Conservation (phyloP, 2,329 filamentous ascomycete species). For the Neofusicoccum cordaticola region DNA sequence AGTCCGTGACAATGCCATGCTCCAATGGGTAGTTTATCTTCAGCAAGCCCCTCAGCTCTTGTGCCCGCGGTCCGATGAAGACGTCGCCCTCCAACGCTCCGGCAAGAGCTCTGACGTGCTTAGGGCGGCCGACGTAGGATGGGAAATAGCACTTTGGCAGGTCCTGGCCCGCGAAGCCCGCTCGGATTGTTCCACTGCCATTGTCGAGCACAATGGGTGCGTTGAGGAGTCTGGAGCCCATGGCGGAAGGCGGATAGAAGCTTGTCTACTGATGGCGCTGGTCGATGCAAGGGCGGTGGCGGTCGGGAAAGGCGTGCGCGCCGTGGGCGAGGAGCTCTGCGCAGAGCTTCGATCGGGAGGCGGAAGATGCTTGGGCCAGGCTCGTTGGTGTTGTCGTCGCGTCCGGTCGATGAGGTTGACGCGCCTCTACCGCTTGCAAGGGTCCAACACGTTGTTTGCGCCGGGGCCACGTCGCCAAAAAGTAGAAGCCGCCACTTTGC, state of each 20-base stretch:
- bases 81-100: conserved; percentile 94
- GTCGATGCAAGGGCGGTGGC: conserved; percentile 4
- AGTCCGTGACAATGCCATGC: conserved; percentile 97
- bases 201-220: conserved; percentile 98
- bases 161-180: conserved; percentile 94
- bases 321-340: neutral
- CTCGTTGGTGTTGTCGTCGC: conserved; percentile 10
- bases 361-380: neutral
- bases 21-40: conserved; percentile 96
- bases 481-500: neutral
- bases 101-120: conserved; percentile 92
- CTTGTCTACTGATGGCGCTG: neutral
- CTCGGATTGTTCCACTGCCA: conserved; percentile 94
- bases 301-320: neutral
- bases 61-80: conserved; percentile 90
- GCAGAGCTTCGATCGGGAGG: neutral
- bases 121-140: conserved; percentile 93
- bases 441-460: conserved; percentile 6
- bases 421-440: conserved; percentile 9
- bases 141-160: conserved; percentile 96
- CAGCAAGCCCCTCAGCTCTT: conserved; percentile 84
- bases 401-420: conserved; percentile 9
- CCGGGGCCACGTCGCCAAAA: conserved; percentile 1
- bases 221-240: conserved; percentile 77
- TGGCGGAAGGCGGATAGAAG: neutral